Base-by-base conservation (phyloP, 177 flowering plant species). In the Vitis hybrid region DNA sequence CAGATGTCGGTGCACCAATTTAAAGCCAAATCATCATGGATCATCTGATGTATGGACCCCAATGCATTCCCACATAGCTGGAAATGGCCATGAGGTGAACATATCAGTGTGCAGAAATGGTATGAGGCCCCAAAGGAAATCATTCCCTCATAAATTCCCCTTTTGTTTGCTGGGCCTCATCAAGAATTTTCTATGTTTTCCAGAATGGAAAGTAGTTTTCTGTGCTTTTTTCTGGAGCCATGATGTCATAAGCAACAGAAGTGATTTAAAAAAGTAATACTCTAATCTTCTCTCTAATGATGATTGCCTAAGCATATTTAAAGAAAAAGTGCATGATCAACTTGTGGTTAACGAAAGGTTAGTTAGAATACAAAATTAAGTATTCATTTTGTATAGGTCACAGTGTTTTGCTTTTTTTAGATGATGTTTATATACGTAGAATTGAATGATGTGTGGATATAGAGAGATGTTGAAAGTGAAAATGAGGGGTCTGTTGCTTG, bases 401-500 rank as follows among this genome's bases (percentile, higher is more conserved):
- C 19, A 52, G 54, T 11, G 40, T 51, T 50, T 60, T 35, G 46
- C 46, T 35, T 35, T 35, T 74, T 70, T 51, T 2, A 19, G 56
- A 61, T 62, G 56, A 61, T 62, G 48, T 24, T 61, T 69, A 12
- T 50, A 72, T 79, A 73, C 73, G 72, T 75, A 71, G 67, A 74
- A 40, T 62, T 35, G 35, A 17, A 52, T 15, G 15, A 54, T 15
- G 17, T 4, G 18, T 6, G 17, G 18, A 57, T 17, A 7, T 14
- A 19, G 2, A 46, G 32, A 60, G 66, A 18, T 54, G 30, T 27
- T 19, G 68, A 24, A 56, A 68, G 46, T 14, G 74, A 77, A 55
- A 70, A 48, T 14, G 64, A 72, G 50, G 50, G 54, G 70, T 65
- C 69, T 67, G 78, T 82, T 77, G 85, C 81, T 78, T 90, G 92